Evolutionary conservation across 306 rosid genomes (phyloP).

Genomic region (Vicia faba): DNA sequence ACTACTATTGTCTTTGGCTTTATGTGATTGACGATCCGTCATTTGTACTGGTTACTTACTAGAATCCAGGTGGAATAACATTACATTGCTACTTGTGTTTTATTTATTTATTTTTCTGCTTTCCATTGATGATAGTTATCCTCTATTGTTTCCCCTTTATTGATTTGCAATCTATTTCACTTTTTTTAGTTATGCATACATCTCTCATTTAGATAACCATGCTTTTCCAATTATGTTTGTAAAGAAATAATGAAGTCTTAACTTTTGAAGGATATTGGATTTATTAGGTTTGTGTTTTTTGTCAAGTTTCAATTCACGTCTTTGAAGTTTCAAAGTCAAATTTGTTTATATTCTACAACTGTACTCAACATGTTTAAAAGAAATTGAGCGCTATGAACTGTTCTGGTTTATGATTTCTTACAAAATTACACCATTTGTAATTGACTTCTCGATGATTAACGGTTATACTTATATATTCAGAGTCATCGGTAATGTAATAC

Average conservation of each 20-base stretch:
- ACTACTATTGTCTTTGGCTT: too few relatives aligned
- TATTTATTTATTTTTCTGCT: too few relatives aligned
- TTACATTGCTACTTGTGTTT: too few relatives aligned
- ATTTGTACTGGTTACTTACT: too few relatives aligned
- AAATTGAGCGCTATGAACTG: slow-evolving; percentile 1
- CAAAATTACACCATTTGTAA: slow-evolving; percentile 12
- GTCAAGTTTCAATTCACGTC: not conserved
- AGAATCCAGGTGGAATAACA: too few relatives aligned
- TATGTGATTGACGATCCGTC: too few relatives aligned
- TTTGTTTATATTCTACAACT: not conserved
- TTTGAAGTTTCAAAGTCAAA: not conserved
- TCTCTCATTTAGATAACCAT: not conserved
- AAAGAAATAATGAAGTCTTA: not conserved
- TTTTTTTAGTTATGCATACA: too few relatives aligned
- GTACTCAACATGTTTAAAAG: not conserved
- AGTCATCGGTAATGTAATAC: not conserved
- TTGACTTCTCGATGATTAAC: not conserved
- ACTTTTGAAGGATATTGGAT: not conserved
- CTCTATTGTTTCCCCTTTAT: too few relatives aligned
- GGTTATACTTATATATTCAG: slow-evolving; percentile 14
- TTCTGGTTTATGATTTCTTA: slow-evolving; percentile 4
- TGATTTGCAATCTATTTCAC: too few relatives aligned
- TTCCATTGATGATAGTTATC: too few relatives aligned
- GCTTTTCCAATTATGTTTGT: not conserved
- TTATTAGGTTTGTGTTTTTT: not conserved